These are phyloP conservation scores for Aspergillus amoenus DNA, from an alignment of 2,329 filamentous ascomycete species.

Conservation along the genomic window DNA sequence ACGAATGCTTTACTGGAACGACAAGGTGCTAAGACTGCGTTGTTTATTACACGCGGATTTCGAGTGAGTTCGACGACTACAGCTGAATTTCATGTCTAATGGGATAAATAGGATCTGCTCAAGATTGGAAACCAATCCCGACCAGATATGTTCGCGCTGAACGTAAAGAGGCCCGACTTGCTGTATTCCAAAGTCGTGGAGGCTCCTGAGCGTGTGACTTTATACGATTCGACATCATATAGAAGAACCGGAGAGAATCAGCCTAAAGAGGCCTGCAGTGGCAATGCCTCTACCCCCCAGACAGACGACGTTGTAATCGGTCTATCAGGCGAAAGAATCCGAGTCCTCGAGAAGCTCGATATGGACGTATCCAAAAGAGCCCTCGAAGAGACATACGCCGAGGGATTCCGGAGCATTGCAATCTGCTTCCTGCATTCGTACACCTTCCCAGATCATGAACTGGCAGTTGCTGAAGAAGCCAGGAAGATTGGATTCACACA, in stretches of 20 bases:
- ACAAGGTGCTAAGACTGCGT: conserved; percentile 82
- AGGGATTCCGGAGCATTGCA: conserved; percentile 68
- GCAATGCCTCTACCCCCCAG: conserved; percentile 53
- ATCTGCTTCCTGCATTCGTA: conserved; percentile 85
- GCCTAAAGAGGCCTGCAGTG: no score
- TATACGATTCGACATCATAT: conserved; percentile 62
- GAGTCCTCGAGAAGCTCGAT: conserved; percentile 62
- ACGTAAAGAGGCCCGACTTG: conserved; percentile 78
- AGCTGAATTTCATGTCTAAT: no score
- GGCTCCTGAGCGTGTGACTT: conserved; percentile 80
- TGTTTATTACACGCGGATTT: conserved; percentile 86
- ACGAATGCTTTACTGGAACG: conserved; percentile 87
- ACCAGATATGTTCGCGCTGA: conserved; percentile 73
- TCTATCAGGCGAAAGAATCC: conserved; percentile 64
- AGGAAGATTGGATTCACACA: conserved; percentile 77
- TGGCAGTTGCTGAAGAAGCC: conserved; percentile 73
- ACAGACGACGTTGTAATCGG: conserved; percentile 61
- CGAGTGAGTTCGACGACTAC: conserved; percentile 33
- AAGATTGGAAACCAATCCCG: conserved; percentile 88
- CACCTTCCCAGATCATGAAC: conserved; percentile 83
- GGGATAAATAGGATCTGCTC: conserved; percentile 61
- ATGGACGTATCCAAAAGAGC: conserved; percentile 58
- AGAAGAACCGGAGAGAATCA: conserved; percentile 49
- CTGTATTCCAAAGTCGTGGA: conserved; percentile 82
- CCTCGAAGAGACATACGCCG: conserved; percentile 56